Conservation (phyloP, 2,329 filamentous ascomycete genomes). For the Trichophyton simii region DNA sequence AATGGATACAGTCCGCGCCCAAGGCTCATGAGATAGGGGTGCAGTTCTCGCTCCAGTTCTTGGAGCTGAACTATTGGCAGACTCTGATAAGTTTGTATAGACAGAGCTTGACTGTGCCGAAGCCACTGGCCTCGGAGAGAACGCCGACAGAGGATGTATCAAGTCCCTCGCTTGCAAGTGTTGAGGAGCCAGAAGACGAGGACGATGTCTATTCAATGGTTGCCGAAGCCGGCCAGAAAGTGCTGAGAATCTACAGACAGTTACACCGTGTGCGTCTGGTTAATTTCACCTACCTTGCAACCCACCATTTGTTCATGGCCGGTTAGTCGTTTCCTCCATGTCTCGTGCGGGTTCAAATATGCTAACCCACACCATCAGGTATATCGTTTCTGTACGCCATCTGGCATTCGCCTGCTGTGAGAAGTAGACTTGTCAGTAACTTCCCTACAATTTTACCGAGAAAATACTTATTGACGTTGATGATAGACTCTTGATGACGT, state of each 20-base stretch:
- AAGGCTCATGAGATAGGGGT: conserved; percentile 70
- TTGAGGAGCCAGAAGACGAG: conserved; percentile 53
- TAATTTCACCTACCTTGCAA: conserved; percentile 91
- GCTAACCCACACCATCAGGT: conserved; percentile 29
- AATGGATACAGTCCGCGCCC: conserved; percentile 79
- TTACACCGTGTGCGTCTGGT: conserved; percentile 78
- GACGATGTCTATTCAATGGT: conserved; percentile 89
- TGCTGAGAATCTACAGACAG: conserved; percentile 79
- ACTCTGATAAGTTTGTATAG: conserved; percentile 91
- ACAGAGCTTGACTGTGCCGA: conserved; percentile 76
- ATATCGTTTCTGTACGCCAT: conserved; percentile 94
- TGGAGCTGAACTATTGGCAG: conserved; percentile 96
- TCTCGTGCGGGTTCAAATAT: neutral
- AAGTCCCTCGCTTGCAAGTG: conserved; percentile 39
- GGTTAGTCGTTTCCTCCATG: conserved; percentile 34
- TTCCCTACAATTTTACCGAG: conserved; percentile 12
- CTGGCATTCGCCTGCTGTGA: conserved; percentile 85
- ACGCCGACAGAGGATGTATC: conserved; percentile 46
- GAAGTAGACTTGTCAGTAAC: conserved; percentile 62
- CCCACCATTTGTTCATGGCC: conserved; percentile 94
- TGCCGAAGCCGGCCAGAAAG: conserved; percentile 86
- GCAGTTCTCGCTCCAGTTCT: conserved; percentile 74
- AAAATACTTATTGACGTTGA: neutral
- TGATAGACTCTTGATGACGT: conserved; percentile 73
- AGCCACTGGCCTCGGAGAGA: conserved; percentile 69